phyloP scores from a whole-genome alignment of 345 rosid genomes.

The Atalantia buxifolia region DNA sequence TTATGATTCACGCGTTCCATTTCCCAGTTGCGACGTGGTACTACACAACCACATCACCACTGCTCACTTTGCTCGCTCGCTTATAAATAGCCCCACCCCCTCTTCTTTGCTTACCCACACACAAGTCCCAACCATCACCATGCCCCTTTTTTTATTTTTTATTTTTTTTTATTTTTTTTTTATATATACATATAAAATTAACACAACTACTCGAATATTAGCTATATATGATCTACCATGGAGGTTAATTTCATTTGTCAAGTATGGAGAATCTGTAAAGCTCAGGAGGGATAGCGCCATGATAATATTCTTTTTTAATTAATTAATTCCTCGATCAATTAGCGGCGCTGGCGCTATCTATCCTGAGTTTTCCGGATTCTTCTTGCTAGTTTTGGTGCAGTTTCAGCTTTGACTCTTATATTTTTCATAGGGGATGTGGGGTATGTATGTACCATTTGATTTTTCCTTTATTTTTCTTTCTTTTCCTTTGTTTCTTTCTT shows the following conservation, averaged over 20 bases:
- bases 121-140: background rate
- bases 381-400: conserved; percentile 21
- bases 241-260: too few relatives aligned
- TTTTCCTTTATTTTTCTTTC: background rate
- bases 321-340: too few relatives aligned
- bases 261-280: conserved; percentile 52
- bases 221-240: too few relatives aligned
- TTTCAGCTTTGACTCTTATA: background rate
- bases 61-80: background rate
- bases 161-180: too few relatives aligned
- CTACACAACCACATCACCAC: too few relatives aligned
- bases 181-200: background rate
- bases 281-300: conserved; percentile 92
- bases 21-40: too few relatives aligned
- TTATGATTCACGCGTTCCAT: too few relatives aligned
- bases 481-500: background rate
- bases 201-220: too few relatives aligned
- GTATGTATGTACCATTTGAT: background rate
- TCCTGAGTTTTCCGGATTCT: conserved; percentile 67
- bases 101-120: background rate
- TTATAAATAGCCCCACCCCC: conserved; percentile 32
- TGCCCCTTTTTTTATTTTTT: too few relatives aligned
- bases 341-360: conserved; percentile 67
- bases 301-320: background rate
- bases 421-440: background rate